Evolutionary conservation across 1,139 yeast species (phyloP), one percentile per base, ranked within the genome.

Genomic region (Arxiozyma slooffiae): DNA sequence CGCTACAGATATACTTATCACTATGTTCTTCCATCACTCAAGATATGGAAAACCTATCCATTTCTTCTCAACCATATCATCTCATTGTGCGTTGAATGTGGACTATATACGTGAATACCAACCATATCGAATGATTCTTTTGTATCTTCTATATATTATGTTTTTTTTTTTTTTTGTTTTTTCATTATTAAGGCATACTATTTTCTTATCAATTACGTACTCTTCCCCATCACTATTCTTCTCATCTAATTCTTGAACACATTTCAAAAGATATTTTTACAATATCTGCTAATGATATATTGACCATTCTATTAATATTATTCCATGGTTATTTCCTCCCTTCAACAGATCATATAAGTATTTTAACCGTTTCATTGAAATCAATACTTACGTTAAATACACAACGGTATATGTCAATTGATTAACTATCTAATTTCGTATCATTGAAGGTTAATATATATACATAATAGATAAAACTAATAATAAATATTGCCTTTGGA

Each of bases 301-400:
- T 5, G 53, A 34, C 63, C 63, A 60, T 49, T 60, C 62, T 14
- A 60, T 45, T 14, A 60, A 22, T 30, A 56, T 52, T n/a, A 53
- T 47, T 57, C 57, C 57, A 23, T 51, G 52, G 17, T 52, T 45
- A 11, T 38, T 22, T 20, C 44, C 22, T 11, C 44, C 30, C n/a
- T 17, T 24, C 38, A 36, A 23, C 36, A n/a, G 21, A 11, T 6
- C 21, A 30, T 8, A 24, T 26, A 30, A 48, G 44, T 30, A 48
- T 47, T 34, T 30, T 24, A 9, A 47, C 34, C 16, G 43, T 41
- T 21, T 20, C 9, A 8, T 38, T 24, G 16, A 18, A 24, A 26
- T 45, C 22, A 16, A 26, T 17, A 18, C 41, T 42, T 30, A 14
- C n/a, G 18, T 24, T 26, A 42, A 37, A 42, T 17, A 26, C n/a